Evolutionary conservation across 805 yeast species (phyloP), one percentile per base, ranked within the genome.

Genomic region (Spathaspora girioi): DNA sequence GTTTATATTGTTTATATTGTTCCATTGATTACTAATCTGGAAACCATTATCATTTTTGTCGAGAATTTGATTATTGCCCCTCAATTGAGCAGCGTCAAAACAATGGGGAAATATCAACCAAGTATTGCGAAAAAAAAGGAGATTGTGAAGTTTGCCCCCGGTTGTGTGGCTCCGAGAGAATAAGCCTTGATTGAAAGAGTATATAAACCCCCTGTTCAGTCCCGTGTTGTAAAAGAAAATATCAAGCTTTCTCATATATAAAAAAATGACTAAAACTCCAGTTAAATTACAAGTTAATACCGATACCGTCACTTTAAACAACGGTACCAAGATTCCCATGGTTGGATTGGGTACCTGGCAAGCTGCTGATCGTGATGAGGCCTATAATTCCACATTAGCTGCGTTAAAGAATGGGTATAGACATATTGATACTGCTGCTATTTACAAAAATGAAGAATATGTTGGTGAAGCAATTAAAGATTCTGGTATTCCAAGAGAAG

Each of bases 301-400:
- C n/a, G 48, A 32, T 26, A 38, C n/a, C 5, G 48, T 74, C 54
- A 75, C 75, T 43, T 70, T 84, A 52, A 86, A 86, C 77, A 79
- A 81, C 54, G 93, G 94, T 20, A 73, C 70, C 29, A 56, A 61
- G 43, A 83, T 88, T 54, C 93, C 93, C 41, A 78, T 75, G 10
- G 71, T 88, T 43, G 92, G 89, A 2, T 77, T 87, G 47, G 94
- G 96, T 45, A 86, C 94, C 31, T 87, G 89, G 86, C 70, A 70
- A 63, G 80, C 86, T 32, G 64, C 79, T 19, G 77, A 74, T 15
- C 42, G 43, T n/a, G 77, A 77, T 35, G 82, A 77, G 14, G 89
- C 82, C 38, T 71, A 73, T 60, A 68, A 73, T 26, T 79, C 93
- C 38, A 89, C 84, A 45, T 65, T 70, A 46, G 61, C 75, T 32